A percentile compares a stretch with the other conserved stretches of the same genome.
Evolutionary conservation across 768 basidiomycete genomes (phyloP).

Genomic region (Mycena chlorophos): DNA sequence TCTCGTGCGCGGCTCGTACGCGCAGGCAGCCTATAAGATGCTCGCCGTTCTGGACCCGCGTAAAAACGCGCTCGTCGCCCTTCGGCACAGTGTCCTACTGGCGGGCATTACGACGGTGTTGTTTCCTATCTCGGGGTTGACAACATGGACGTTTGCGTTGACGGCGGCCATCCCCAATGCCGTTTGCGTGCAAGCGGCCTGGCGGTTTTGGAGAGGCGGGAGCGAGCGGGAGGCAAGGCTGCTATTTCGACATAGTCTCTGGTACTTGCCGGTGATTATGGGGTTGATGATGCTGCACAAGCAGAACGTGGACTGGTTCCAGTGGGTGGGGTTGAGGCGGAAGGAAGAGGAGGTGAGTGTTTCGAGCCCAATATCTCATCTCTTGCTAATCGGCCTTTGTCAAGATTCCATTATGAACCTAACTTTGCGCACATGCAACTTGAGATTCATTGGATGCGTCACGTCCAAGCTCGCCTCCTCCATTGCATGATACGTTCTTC

Average conservation of each 20-base stretch:
- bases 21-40: slow-evolving; percentile 93
- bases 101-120: slow-evolving; percentile 77
- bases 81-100: slow-evolving; percentile 79
- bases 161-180: slow-evolving; percentile 76
- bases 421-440: background rate
- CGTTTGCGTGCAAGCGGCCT: slow-evolving; percentile 67
- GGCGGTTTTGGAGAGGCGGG: slow-evolving; percentile 69
- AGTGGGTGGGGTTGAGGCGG: slow-evolving; percentile 53
- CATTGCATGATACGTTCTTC: background rate
- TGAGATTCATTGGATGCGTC: background rate
- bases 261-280: slow-evolving; percentile 88
- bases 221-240: slow-evolving; percentile 76
- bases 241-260: slow-evolving; percentile 79
- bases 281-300: slow-evolving; percentile 96
- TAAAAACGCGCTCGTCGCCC: slow-evolving; percentile 81
- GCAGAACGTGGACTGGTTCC: slow-evolving; percentile 75
- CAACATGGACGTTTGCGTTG: slow-evolving; percentile 86
- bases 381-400: background rate
- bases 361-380: background rate
- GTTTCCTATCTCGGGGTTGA: slow-evolving; percentile 86
- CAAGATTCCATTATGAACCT: background rate
- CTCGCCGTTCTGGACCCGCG: slow-evolving; percentile 74
- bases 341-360: slow-evolving; percentile 23
- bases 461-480: background rate
- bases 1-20: slow-evolving; percentile 83